phyloP scores from a whole-genome alignment of 1,284 basidiomycete species.

The Trichosporon coremiiforme region DNA sequence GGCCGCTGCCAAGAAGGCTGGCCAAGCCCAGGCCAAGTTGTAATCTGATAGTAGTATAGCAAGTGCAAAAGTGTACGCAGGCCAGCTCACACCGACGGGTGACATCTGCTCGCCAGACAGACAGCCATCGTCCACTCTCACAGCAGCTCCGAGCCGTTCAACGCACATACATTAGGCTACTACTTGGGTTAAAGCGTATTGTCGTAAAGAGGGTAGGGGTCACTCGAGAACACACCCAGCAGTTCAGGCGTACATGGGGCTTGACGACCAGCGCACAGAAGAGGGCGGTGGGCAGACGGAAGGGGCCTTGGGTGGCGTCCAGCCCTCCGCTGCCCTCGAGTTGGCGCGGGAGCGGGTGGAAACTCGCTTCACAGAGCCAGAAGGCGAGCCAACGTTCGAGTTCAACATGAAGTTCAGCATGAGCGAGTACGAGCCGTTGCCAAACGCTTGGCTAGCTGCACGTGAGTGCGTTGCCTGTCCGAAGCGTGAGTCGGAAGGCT shows the following conservation, averaged over 20 bases:
- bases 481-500: not conserved
- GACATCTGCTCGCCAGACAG: not conserved
- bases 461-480: not conserved
- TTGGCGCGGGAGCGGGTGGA: not conserved
- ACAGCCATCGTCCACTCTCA: not conserved
- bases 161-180: not conserved
- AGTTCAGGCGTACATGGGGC: not conserved
- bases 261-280: not conserved
- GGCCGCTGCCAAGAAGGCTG: slow-evolving; percentile 22
- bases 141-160: not conserved
- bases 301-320: not conserved
- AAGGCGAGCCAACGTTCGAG: not conserved
- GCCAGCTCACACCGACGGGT: not conserved
- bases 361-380: not conserved
- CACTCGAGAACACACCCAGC: not conserved
- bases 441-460: not conserved
- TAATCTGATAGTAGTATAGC: slow-evolving; percentile 5
- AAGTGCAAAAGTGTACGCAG: not conserved
- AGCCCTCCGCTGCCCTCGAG: not conserved
- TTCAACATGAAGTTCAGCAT: not conserved
- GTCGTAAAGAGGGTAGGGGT: not conserved
- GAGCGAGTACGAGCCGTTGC: not conserved
- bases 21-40: slow-evolving; percentile 23
- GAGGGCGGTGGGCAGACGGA: not conserved
- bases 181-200: not conserved